Conservation (phyloP, 2,329 filamentous ascomycete species). For the Colletotrichum paranaense region DNA sequence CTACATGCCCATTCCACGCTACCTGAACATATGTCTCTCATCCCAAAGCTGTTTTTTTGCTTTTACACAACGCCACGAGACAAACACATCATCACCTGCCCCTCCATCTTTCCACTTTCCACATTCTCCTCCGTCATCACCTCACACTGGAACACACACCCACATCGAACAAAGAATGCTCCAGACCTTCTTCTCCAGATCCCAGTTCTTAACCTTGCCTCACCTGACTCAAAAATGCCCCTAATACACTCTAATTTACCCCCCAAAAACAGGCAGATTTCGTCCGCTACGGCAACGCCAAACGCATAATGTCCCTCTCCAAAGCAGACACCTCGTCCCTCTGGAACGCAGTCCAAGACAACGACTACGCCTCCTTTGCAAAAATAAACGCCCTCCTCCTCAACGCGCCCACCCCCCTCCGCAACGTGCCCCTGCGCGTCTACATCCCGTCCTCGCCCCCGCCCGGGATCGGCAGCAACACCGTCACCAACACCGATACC, state of each 20-base stretch:
- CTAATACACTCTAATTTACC: background rate
- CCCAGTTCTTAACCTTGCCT: background rate
- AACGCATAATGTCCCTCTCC: slow-evolving; percentile 89
- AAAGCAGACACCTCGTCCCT: slow-evolving; percentile 85
- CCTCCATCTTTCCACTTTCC: background rate
- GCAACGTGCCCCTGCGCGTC: slow-evolving; percentile 86
- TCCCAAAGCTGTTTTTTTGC: background rate
- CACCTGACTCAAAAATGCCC: background rate
- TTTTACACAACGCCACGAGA: slow-evolving; percentile 1
- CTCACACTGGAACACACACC: background rate
- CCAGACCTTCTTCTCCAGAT: background rate
- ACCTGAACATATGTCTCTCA: background rate
- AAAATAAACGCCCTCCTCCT: slow-evolving; percentile 82
- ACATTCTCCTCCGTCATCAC: background rate
- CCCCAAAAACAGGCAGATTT: slow-evolving; percentile 76
- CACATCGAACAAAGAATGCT: background rate
- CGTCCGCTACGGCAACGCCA: slow-evolving; percentile 86
- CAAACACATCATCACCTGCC: background rate
- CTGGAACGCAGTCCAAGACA: slow-evolving; percentile 83
- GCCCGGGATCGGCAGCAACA: slow-evolving; percentile 27
- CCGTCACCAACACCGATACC: background rate
- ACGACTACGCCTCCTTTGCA: slow-evolving; percentile 79
- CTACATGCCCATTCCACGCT: background rate
- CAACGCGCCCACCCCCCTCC: slow-evolving; percentile 78
- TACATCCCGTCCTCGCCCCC: slow-evolving; percentile 79